Evolutionary conservation across 768 basidiomycete species (phyloP), one percentile per base, ranked within the genome.

Genomic region (Mycena metata): DNA sequence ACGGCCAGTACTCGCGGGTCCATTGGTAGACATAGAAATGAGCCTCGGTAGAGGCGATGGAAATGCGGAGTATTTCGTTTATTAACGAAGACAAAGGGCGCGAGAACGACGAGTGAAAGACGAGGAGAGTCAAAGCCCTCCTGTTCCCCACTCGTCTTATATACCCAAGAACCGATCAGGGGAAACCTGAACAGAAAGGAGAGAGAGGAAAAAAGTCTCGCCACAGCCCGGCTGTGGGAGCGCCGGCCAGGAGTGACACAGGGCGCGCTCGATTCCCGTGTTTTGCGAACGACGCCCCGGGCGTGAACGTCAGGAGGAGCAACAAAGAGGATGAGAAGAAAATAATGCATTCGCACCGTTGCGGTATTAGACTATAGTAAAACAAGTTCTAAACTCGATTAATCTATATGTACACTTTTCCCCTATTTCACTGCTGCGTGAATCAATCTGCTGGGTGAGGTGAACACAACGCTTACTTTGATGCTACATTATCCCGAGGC

Each of bases 321-420:
- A 47, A 11, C 21, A 11, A 47, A 23, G 24, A 45, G n/a, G 16
- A 6, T 9, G 43, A 46, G 19, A 9, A 19, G 46, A 30, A 6
- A 30, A 30, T 3, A 30, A 30, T 30, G 30, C 30, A 30, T 30
- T 30, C 30, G 30, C 6, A 6, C 30, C 30, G 30, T 30, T n/a
- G 30, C 30, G 30, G 30, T 30, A 30, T 30, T 30, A 30, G 30
- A 30, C 30, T 30, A 30, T 6, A 3, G 30, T 30, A 30, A 30
- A 30, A 30, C 30, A 30, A 30, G 30, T 30, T 30, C 30, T 30
- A 30, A 30, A 30, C 30, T 30, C 30, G 30, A 30, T 23, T 94
- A 81, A 80, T 64, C 15, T 63, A 57, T 49, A 6, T 64, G 39
- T 69, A 41, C 45, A 41, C 54, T 61, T 60, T 65, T 66, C 59